Base-by-base conservation (phyloP, 371 early-diverging fungal species). In the Dentiscutata heterogama region DNA sequence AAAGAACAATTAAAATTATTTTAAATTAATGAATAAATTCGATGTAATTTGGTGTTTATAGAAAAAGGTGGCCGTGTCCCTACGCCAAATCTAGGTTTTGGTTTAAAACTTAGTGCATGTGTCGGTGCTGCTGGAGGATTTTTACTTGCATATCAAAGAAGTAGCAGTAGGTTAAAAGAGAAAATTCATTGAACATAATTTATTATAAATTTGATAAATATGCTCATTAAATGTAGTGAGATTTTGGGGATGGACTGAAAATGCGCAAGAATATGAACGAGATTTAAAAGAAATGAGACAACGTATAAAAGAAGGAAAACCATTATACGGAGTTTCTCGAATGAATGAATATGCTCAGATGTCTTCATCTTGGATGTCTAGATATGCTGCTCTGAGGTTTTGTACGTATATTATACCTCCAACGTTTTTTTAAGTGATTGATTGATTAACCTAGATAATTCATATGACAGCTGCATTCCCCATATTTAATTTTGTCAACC, bases 231-330 rank as follows among this genome's bases (percentile, higher is more conserved):
- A 75, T 72, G 63, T 87, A 95, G 95, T 93, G 84, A 94, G 99
- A 83, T 98, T 98, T 93, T 96, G 95, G 95, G 99, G 99, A 29
- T 94, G 95, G 92, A 89, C 86, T 35, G 98, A 97, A 86, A 98
- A 98, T 87, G 86, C 89, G 56, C 88, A 91, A 68, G 99, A 98
- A 87, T 92, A 91, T 46, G 87, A 86, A 72, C 91, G 89, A 89
- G 94, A 95, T 88, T 86, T 89, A 58, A 84, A 83, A 54, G 95
- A 96, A 88, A 90, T 94, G 89, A 82, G 83, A 18, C 90, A 90
- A 73, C 89, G 91, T 42, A 84, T 90, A 78, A 90, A 89, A 65
- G 88, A 92, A 84, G 96, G 95, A 64, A 92, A 94, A 85, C 84
- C 94, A 35, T 87, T 94, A 84, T 92, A 95, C 77, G 95, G 95